Evolutionary conservation across 495 filamentous ascomycete species (phyloP), one percentile per base, ranked within the genome.

Genomic region (Hypoxylon lenormandii): DNA sequence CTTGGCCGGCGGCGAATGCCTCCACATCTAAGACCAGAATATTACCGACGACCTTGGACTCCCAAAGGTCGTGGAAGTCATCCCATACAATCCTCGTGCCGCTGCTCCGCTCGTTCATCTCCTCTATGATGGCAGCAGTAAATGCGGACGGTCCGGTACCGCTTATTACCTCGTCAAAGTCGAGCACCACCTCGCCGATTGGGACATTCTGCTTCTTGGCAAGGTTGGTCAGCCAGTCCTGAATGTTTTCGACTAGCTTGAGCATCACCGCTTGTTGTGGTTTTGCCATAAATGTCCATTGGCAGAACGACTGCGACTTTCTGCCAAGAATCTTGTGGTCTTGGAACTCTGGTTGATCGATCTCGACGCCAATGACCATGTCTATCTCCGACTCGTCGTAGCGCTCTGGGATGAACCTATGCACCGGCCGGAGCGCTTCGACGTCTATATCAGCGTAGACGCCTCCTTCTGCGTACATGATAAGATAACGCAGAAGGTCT

Each of bases 111-210:
- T 72, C 74, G 18, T 82, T 81, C 83, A 88, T 88, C 60, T 90
- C 85, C n/a, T 78, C 80, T 23, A 91, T 58, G 26, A 90, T 81
- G 13, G 85, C 85, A 11, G 77, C 73, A 43, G 87, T 89, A 66
- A 90, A 91, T 16, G 88, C 88, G 5, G 87, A 87, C 0, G 88
- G 88, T 5, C 88, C 88, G 0, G 88, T 91, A 40, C 87, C 86
- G 72, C 79, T 85, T 56, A 91, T 87, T 46, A 91, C 87, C 67
- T 91, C 83, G 69, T 90, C 86, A 60, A 90, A 90, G 69, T 88
- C 84, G 8, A 89, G 81, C 66, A 85, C 72, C 51, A 90, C 80
- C 5, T 88, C 80, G 15, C 78, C 69, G 37, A 90, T 80, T 4
- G 80, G 70, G 19, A 81, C 80, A 5, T 78, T 77, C 68, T 89